Percentiles rank a stretch among this genome's conserved stretches.
These are phyloP conservation scores for Sanghuangporus sanghuang DNA, from an alignment of 1,284 basidiomycete species.

Conservation along the genomic window DNA sequence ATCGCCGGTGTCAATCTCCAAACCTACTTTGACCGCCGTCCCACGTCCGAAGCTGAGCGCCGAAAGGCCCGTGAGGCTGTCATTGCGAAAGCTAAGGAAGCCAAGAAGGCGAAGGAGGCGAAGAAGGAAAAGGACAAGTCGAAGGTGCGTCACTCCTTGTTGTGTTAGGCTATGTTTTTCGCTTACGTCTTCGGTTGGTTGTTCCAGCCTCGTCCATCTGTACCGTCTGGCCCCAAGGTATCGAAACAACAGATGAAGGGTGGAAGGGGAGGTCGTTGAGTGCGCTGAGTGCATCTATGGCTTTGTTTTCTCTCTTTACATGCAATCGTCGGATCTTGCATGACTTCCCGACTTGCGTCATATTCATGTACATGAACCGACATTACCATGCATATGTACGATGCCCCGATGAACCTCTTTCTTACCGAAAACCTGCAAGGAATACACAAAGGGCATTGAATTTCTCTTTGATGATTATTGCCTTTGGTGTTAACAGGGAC, in stretches of 20 bases:
- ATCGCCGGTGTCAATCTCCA: conserved; percentile 96
- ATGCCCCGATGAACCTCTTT: neutral
- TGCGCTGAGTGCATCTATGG: neutral
- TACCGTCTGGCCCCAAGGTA: conserved; percentile 69
- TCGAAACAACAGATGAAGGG: conserved; percentile 98
- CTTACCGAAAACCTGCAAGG: no score
- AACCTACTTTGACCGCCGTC: conserved; percentile 86
- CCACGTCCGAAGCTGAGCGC: conserved; percentile 86
- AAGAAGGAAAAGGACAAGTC: conserved; percentile 83
- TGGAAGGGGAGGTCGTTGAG: conserved; percentile 63
- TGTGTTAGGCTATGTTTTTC: neutral
- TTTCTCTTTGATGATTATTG: no score
- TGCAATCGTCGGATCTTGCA: neutral
- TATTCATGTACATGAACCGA: conserved; percentile 5
- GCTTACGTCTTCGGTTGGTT: conserved; percentile 1
- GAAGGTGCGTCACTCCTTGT: conserved; percentile 24
- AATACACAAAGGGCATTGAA: no score
- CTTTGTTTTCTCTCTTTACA: neutral
- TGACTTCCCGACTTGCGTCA: neutral
- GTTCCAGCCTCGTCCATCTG: conserved; percentile 47
- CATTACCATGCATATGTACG: neutral
- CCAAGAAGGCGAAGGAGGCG: conserved; percentile 95
- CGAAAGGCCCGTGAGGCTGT: conserved; percentile 78
- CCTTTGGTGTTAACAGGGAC: no score
- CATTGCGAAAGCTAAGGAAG: conserved; percentile 88